These are phyloP conservation scores for Cyclostephanos tholiformis DNA, from an alignment of 108 stramenopile species.

Conservation along the genomic window DNA sequence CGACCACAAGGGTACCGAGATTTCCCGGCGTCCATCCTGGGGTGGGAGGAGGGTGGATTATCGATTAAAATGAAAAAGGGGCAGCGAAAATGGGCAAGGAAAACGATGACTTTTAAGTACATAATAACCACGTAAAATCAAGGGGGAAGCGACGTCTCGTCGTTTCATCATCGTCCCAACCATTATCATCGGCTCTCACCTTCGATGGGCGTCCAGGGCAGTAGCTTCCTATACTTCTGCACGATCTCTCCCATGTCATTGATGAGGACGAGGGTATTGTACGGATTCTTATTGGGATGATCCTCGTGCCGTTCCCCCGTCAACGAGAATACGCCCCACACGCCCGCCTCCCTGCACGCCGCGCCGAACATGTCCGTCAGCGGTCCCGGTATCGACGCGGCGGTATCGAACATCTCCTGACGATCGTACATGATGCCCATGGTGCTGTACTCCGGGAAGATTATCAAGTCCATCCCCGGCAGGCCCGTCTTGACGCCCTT, in stretches of 20 bases:
- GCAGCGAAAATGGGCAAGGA: neutral
- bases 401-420: slow-evolving; percentile 86
- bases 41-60: no score
- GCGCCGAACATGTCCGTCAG: slow-evolving; percentile 64
- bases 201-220: slow-evolving; percentile 86
- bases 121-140: no score
- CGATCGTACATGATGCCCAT: slow-evolving; percentile 89
- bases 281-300: slow-evolving; percentile 83
- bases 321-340: slow-evolving; percentile 79
- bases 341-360: slow-evolving; percentile 68
- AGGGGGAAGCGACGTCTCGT: no score
- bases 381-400: slow-evolving; percentile 70
- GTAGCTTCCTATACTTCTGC: slow-evolving; percentile 78
- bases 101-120: neutral
- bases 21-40: slow-evolving; percentile 62
- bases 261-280: slow-evolving; percentile 80
- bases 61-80: neutral
- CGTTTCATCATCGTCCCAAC: no score
- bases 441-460: slow-evolving; percentile 82
- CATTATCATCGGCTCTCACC: slow-evolving; percentile 27
- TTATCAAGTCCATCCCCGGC: slow-evolving; percentile 83
- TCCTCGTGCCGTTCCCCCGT: slow-evolving; percentile 85
- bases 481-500: slow-evolving; percentile 74
- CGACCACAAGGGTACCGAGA: slow-evolving; percentile 70
- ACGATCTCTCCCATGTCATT: slow-evolving; percentile 83